phyloP scores from a whole-genome alignment of 108 stramenopile genomes.

The Skeletonema menzelii region DNA sequence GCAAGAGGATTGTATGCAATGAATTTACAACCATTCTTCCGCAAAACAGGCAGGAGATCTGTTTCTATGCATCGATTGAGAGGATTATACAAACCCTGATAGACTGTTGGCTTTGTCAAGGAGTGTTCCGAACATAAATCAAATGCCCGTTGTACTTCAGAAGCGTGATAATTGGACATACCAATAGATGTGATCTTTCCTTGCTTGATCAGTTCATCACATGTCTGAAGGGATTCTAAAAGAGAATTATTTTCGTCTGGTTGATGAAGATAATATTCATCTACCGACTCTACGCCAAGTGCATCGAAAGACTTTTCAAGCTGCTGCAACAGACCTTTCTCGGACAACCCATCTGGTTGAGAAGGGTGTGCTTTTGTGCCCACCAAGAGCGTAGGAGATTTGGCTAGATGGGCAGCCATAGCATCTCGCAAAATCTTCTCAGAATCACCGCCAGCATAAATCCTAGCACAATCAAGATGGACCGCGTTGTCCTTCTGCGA shows the following conservation, averaged over 20 bases:
- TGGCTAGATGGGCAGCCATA: conserved; percentile 2
- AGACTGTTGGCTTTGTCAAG: conserved; percentile 79
- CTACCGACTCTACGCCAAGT: conserved; percentile 46
- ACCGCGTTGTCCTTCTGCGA: conserved; percentile 18
- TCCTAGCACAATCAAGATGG: conserved; percentile 78
- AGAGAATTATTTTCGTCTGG: conserved; percentile 74
- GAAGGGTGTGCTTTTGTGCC: conserved; percentile 87
- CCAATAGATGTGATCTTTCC: conserved; percentile 66
- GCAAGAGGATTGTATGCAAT: conserved; percentile 96
- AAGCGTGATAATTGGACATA: conserved; percentile 83
- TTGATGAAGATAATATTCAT: conserved; percentile 88
- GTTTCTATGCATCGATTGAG: conserved; percentile 88
- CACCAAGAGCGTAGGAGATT: conserved; percentile 24
- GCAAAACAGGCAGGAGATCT: conserved; percentile 83
- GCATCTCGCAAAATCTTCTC: conserved; percentile 65
- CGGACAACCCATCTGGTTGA: conserved; percentile 62
- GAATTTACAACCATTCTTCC: conserved; percentile 73
- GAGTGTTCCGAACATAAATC: conserved; percentile 69
- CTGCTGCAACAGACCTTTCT: conserved; percentile 63
- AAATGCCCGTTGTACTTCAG: conserved; percentile 83
- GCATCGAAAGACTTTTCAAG: conserved; percentile 61
- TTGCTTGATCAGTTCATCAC: conserved; percentile 53
- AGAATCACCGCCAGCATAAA: conserved; percentile 86
- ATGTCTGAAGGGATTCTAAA: conserved; percentile 57
- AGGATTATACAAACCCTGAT: conserved; percentile 96